Evolutionary conservation across 345 rosid species (phyloP).

Genomic region (Clarkia xantiana): DNA sequence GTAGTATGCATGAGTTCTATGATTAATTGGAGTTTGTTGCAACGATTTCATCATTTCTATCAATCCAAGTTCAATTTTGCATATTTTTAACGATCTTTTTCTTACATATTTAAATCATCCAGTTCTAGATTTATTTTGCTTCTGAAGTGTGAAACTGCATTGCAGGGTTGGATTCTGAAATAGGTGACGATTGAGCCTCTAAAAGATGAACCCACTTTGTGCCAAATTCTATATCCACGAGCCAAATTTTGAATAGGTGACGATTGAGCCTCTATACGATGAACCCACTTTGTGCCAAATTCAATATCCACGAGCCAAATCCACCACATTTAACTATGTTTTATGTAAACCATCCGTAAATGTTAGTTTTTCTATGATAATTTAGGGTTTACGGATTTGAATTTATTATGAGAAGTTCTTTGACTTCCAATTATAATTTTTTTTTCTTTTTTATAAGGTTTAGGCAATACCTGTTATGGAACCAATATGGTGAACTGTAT

Average conservation of each 20-base stretch:
- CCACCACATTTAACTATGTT: constrained; percentile 50
- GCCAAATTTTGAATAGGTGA: constrained; percentile 57
- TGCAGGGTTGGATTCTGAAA: constrained; percentile 37
- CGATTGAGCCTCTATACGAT: constrained; percentile 60
- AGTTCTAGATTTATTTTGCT: constrained; percentile 3
- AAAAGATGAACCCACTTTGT: constrained; percentile 69
- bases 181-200: constrained; percentile 64
- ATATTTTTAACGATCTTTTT: background rate
- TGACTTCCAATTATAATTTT: too few relatives aligned
- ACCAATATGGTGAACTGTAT: constrained; percentile 61
- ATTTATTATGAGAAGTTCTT: too few relatives aligned
- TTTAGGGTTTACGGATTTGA: background rate
- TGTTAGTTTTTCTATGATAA: constrained; percentile 16
- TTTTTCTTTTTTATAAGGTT: constrained; percentile 33
- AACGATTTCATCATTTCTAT: constrained; percentile 29
- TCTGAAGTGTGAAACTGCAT: constrained; percentile 1
- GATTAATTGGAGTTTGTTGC: constrained; percentile 71
- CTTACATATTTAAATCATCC: background rate
- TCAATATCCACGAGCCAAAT: constrained; percentile 67
- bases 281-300: constrained; percentile 79
- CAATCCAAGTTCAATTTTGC: constrained; percentile 28
- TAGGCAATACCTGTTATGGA: constrained; percentile 94
- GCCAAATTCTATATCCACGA: constrained; percentile 75
- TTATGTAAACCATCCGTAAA: constrained; percentile 61
- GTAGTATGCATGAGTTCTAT: constrained; percentile 78